phyloP scores from a whole-genome alignment of 163 green algal species.

The Chlamydomonas reinhardtii region DNA sequence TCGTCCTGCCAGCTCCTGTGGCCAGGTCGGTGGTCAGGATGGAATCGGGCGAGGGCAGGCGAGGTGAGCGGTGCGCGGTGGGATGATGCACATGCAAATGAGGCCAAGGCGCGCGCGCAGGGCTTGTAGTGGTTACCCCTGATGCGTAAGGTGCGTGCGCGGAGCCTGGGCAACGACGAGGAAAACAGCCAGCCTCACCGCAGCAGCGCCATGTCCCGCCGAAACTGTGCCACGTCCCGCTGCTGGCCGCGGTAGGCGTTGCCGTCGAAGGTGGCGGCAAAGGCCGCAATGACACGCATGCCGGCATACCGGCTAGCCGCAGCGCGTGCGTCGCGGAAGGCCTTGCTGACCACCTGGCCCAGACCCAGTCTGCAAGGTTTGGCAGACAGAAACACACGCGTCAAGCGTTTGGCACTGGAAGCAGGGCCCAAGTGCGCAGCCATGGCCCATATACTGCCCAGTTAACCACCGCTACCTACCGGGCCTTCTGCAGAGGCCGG shows the following conservation, averaged over 20 bases:
- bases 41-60: no score
- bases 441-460: no score
- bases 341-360: slow-evolving; percentile 54
- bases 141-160: no score
- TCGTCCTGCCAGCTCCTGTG: slow-evolving; percentile 72
- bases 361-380: slow-evolving; percentile 45
- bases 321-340: slow-evolving; percentile 61
- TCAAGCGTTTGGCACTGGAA: background rate
- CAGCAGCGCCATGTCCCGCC: slow-evolving; percentile 75
- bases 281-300: slow-evolving; percentile 70
- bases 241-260: slow-evolving; percentile 62
- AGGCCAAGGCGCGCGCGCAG: no score
- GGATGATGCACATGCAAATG: no score
- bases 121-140: no score
- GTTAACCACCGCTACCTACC: background rate
- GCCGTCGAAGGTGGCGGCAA: slow-evolving; percentile 62
- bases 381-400: background rate
- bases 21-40: no score
- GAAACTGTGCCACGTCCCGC: slow-evolving; percentile 72
- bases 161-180: background rate
- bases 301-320: slow-evolving; percentile 66
- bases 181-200: slow-evolving; percentile 27
- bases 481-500: slow-evolving; percentile 48
- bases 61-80: background rate
- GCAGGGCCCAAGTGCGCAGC: no score